Evolutionary conservation across 2,329 filamentous ascomycete genomes (phyloP), one percentile per base, ranked within the genome.

Genomic region (Hypoxylon sp.): DNA sequence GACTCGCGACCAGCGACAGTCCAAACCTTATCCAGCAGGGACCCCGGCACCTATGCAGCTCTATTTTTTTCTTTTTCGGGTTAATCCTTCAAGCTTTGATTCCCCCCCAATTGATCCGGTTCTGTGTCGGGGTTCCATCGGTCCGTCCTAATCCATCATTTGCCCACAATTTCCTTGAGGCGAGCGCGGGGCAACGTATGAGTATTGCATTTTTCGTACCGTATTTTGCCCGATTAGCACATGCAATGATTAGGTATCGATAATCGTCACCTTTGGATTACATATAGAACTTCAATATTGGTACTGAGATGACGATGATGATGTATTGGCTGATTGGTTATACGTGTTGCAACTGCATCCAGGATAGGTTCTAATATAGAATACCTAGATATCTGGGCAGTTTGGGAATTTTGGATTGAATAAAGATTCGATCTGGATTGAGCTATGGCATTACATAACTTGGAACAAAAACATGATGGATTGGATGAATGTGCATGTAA

Each of bases 181-280:
- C 46, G 57, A 63, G 65, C 73, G 74, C 69, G 73, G 73, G 72
- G 73, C 71, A 73, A 67, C 60, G 64, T 69, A 65, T 61, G 38
- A 43, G 38, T 36, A 13, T n/a, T 21, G 30, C n/a, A 0, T 32
- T 57, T 23, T 61, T 63, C 48, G 41, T 38, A 70, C 68, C 41
- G 68, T 68, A 68, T 68, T 68, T 66, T 66, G 60, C 60, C 65
- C 60, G 48, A 58, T 60, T 63, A 38, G 51, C 50, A 62, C 46
- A 55, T 61, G 51, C 46, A 48, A 61, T 56, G 46, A 30, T 52
- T 38, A 28, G 51, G 51, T 53, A 41, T 57, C 30, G 19, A 36
- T 30, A 55, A 23, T 43, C 6, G 28, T 30, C 19, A 25, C 34
- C 32, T 43, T 43, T 38, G 19, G 9, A 10, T 38, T 25, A 36